Evolutionary conservation across 352 stramenopile species (phyloP).

Genomic region (Globisporangium apiculatum): DNA sequence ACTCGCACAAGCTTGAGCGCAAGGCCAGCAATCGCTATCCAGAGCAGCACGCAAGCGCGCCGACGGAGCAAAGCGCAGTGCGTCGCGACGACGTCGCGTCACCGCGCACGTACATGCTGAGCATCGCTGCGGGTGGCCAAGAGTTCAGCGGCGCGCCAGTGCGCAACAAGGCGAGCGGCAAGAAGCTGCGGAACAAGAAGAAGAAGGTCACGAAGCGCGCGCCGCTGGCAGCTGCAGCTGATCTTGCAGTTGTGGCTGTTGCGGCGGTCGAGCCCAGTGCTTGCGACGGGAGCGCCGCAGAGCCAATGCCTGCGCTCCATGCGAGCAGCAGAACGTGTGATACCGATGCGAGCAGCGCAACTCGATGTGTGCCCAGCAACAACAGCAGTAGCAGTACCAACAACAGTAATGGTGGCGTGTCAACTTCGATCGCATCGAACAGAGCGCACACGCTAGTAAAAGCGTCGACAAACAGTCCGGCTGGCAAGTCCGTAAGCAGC

Average conservation of each 20-base stretch:
- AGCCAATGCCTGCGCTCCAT: slow-evolving; percentile 7
- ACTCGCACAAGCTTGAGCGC: not conserved
- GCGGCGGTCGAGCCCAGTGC: not conserved
- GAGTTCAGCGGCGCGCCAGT: slow-evolving; percentile 2
- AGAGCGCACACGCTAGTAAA: not conserved
- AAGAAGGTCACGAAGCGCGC: slow-evolving; percentile 6
- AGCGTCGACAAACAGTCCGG: not conserved
- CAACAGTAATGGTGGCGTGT: too few species aligned
- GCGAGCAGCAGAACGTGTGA: not conserved
- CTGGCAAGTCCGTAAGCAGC: not conserved
- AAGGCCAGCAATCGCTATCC: not conserved
- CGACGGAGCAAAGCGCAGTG: not conserved
- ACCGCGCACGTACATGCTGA: slow-evolving; percentile 2
- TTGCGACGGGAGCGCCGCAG: not conserved
- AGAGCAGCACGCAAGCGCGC: not conserved
- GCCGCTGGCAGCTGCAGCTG: not conserved
- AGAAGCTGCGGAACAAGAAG: slow-evolving; percentile 29
- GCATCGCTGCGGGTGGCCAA: not conserved
- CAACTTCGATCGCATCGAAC: not conserved
- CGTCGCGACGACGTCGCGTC: not conserved
- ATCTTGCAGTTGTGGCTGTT: too few species aligned
- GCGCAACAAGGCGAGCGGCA: slow-evolving; percentile 25
- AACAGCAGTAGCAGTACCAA: slow-evolving; percentile 3
- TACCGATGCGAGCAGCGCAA: not conserved
- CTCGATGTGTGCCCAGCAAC: not conserved